A percentile compares a stretch with the other conserved stretches of the same genome.
phyloP scores from a whole-genome alignment of 2,329 filamentous ascomycete species.

The Cephalotrichum gorgonifer region DNA sequence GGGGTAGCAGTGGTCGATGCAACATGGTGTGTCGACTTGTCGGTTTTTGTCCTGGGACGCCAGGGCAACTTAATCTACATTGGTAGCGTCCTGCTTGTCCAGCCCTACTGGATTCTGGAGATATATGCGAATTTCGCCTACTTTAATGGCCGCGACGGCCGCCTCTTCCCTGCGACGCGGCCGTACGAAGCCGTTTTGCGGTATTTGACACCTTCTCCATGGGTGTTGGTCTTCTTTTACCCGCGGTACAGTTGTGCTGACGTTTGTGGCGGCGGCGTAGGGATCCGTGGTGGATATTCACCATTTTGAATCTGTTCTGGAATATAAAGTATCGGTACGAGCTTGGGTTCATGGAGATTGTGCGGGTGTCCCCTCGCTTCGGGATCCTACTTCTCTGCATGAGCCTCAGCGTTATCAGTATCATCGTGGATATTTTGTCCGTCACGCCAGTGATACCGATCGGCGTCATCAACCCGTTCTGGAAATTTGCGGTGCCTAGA shows the following conservation, averaged over 20 bases:
- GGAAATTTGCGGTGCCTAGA: conserved; percentile 31
- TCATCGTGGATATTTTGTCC: conserved; percentile 49
- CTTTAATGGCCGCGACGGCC: conserved; percentile 42
- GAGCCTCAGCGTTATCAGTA: conserved; percentile 49
- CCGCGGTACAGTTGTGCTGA: conserved; percentile 1
- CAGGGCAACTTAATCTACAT: conserved; percentile 45
- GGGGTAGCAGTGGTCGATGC: no score
- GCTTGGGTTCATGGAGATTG: conserved; percentile 44
- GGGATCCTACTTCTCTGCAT: conserved; percentile 51
- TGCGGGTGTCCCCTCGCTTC: conserved; percentile 53
- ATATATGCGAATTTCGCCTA: conserved; percentile 57
- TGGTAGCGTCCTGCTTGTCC: conserved; percentile 43
- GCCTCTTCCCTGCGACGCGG: conserved; percentile 41
- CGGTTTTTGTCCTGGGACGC: conserved; percentile 39
- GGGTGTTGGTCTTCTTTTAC: no score
- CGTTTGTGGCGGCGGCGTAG: no score
- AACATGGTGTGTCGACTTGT: no score
- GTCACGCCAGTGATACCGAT: conserved; percentile 41
- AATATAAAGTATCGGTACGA: conserved; percentile 54
- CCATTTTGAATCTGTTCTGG: conserved; percentile 47
- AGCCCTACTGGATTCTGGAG: conserved; percentile 55
- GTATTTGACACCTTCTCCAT: conserved; percentile 19
- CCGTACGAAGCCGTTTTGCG: conserved; percentile 51
- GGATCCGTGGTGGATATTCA: conserved; percentile 61
- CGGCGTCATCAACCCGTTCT: neutral